Evolutionary conservation across 176 grass and related monocot species (phyloP).

Genomic region (Elaeis guineensis): DNA sequence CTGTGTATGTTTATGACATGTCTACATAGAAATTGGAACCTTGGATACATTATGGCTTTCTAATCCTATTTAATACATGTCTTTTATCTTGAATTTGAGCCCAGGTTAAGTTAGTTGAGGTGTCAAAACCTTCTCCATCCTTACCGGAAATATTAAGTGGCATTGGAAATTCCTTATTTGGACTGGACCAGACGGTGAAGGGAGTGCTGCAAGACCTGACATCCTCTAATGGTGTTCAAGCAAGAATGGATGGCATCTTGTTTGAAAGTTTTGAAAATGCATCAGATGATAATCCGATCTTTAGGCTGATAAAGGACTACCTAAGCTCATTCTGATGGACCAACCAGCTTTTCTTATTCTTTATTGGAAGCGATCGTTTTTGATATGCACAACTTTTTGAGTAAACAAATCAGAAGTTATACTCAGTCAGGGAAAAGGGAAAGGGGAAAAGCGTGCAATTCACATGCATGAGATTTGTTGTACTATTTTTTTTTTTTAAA

Average conservation of each 20-base stretch:
- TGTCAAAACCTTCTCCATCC: slow-evolving; percentile 56
- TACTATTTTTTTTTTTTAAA: too few species aligned
- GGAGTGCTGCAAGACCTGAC: slow-evolving; percentile 50
- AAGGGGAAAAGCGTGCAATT: too few species aligned
- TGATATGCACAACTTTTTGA: too few species aligned
- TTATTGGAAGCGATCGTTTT: too few species aligned
- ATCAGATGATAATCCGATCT: slow-evolving; percentile 46
- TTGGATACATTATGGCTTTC: not conserved
- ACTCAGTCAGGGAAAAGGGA: too few species aligned
- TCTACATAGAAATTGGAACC: too few species aligned
- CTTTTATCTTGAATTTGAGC: slow-evolving; percentile 17
- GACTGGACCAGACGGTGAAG: slow-evolving; percentile 55
- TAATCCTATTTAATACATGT: not conserved
- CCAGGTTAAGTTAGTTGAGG: slow-evolving; percentile 80
- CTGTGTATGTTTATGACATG: too few species aligned
- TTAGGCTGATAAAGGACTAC: slow-evolving; percentile 55
- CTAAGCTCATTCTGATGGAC: slow-evolving; percentile 31
- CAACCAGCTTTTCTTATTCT: not conserved
- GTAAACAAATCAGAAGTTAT: too few species aligned
- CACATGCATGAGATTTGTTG: too few species aligned
- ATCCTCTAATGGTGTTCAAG: slow-evolving; percentile 52
- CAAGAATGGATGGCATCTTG: slow-evolving; percentile 74
- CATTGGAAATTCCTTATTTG: slow-evolving; percentile 57
- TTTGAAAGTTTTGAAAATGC: slow-evolving; percentile 55
- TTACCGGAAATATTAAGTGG: slow-evolving; percentile 44